phyloP scores from a whole-genome alignment of 371 early-diverging fungal species.

The Rhizopus microsporus region DNA sequence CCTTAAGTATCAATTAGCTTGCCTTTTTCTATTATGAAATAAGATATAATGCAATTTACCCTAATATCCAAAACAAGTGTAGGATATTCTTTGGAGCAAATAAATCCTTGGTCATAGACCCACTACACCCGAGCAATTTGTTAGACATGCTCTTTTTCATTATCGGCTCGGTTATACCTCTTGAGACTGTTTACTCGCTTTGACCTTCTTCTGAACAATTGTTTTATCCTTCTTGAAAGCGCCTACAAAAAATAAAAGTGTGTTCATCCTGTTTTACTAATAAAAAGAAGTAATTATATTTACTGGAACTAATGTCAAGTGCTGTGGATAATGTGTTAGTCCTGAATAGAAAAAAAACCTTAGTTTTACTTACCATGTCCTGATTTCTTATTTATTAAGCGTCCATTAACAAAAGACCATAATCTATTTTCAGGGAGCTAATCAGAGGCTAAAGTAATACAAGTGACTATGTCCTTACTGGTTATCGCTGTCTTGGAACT shows the following conservation, averaged over 20 bases:
- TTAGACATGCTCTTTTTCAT: too few relatives aligned
- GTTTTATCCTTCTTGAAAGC: conserved; percentile 50
- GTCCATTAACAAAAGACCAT: conserved; percentile 45
- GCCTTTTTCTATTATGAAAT: neutral
- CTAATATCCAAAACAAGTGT: conserved; percentile 51
- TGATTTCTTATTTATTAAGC: conserved; percentile 49
- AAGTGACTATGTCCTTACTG: conserved; percentile 31
- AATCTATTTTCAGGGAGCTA: conserved; percentile 18
- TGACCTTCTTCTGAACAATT: conserved; percentile 48
- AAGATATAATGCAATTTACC: conserved; percentile 19
- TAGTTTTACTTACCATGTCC: conserved; percentile 42
- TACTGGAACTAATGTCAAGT: conserved; percentile 46
- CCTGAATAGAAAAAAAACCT: neutral
- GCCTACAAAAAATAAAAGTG: conserved; percentile 21
- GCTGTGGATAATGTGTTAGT: conserved; percentile 15
- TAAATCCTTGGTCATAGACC: conserved; percentile 45
- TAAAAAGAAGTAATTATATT: conserved; percentile 4
- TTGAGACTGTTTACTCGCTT: conserved; percentile 40
- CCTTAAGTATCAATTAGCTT: conserved; percentile 19
- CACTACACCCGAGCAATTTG: conserved; percentile 23
- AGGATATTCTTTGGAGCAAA: conserved; percentile 43
- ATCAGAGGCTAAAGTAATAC: conserved; percentile 1
- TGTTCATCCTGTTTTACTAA: neutral
- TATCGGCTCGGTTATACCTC: conserved; percentile 22
- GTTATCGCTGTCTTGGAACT: conserved; percentile 52